Percentiles rank a stretch among this genome's conserved stretches.
These are phyloP conservation scores for Porodaedalea pini DNA, from an alignment of 1,284 basidiomycete genomes.

Conservation along the genomic window DNA sequence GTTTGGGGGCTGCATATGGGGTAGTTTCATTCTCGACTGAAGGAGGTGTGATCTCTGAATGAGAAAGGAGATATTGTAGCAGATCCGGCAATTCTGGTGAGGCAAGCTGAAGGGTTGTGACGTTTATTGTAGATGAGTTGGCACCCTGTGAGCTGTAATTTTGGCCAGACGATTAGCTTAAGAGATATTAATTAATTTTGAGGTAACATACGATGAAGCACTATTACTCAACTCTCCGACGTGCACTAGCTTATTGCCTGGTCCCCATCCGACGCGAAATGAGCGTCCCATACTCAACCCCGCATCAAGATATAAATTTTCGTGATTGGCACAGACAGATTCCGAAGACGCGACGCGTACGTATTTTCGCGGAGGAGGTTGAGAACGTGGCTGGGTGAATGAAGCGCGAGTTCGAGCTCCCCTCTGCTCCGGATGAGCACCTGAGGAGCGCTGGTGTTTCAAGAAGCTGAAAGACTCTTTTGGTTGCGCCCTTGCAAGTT, in stretches of 20 bases:
- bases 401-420: constrained; percentile 32
- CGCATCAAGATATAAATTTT: constrained; percentile 72
- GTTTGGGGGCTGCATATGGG: constrained; percentile 55
- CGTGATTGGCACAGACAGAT: constrained; percentile 61
- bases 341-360: constrained; percentile 61
- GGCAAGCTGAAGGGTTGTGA: constrained; percentile 45
- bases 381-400: constrained; percentile 45
- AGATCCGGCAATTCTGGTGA: constrained; percentile 41
- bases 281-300: constrained; percentile 85
- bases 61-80: constrained; percentile 74
- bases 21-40: constrained; percentile 49
- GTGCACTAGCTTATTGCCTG: constrained; percentile 74
- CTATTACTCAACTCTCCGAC: constrained; percentile 68
- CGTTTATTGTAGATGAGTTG: constrained; percentile 54
- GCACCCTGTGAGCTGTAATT: constrained; percentile 46
- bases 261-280: constrained; percentile 90
- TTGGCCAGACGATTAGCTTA: constrained; percentile 17
- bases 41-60: constrained; percentile 63
- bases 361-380: constrained; percentile 69
- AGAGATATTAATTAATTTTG: constrained; percentile 8
- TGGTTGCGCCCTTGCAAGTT: constrained; percentile 59
- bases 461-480: constrained; percentile 39
- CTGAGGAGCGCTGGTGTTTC: constrained; percentile 73
- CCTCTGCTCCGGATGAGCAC: constrained; percentile 60
- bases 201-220: constrained; percentile 42